These are phyloP conservation scores for Plasmodium gallinaceum DNA, from an alignment of 169 alveolate species.

Conservation along the genomic window DNA sequence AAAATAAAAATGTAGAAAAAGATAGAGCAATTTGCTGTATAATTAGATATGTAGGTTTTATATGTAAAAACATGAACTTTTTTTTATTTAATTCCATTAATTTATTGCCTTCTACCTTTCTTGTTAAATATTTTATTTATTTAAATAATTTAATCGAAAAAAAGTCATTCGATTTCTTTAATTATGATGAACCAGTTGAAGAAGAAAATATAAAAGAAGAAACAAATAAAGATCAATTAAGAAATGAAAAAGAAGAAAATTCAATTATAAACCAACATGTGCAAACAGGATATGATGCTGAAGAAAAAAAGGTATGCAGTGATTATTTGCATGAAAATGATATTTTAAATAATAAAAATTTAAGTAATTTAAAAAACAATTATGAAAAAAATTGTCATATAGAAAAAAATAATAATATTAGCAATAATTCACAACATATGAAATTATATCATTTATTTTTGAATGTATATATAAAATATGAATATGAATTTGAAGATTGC, in stretches of 20 bases:
- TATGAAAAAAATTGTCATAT: background rate
- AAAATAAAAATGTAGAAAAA: slow-evolving; percentile 57
- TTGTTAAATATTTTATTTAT: slow-evolving; percentile 48
- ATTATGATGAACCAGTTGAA: background rate
- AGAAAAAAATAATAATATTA: background rate
- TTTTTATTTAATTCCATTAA: slow-evolving; percentile 64
- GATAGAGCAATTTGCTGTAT: slow-evolving; percentile 70
- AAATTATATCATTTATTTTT: slow-evolving; percentile 70
- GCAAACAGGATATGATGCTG: background rate
- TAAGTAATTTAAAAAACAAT: background rate
- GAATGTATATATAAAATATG: slow-evolving; percentile 73
- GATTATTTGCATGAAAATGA: background rate
- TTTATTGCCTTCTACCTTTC: slow-evolving; percentile 47
- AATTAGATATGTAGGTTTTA: slow-evolving; percentile 70
- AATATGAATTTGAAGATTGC: slow-evolving; percentile 44
- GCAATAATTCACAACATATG: background rate
- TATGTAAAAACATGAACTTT: slow-evolving; percentile 74
- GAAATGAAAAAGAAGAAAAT: background rate
- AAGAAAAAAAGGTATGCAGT: background rate
- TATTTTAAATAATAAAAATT: background rate
- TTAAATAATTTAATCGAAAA: slow-evolving; percentile 39
- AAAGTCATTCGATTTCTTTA: slow-evolving; percentile 4
- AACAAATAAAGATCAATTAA: background rate
- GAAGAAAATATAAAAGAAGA: background rate
- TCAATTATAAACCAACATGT: background rate